A percentile compares a stretch with the other conserved stretches of the same genome.
Evolutionary conservation across 306 rosid species (phyloP).

Genomic region (Ormosia emarginata): DNA sequence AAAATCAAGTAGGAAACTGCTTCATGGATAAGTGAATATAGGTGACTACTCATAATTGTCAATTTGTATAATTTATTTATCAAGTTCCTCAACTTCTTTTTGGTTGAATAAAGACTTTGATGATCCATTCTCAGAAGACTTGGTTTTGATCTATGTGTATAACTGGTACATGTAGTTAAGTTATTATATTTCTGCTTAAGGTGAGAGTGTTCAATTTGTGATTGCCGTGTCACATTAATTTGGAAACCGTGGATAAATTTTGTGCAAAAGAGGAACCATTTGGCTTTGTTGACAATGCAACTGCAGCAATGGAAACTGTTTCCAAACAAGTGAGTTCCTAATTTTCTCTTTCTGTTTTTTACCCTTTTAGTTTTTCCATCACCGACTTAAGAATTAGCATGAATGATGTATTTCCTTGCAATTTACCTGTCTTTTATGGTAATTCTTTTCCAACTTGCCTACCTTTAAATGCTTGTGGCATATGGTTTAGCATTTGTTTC

Average conservation of each 20-base stretch:
- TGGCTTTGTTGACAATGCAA: too few relatives aligned
- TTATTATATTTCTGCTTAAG: too few relatives aligned
- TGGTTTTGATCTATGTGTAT: neutral
- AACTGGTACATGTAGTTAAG: neutral
- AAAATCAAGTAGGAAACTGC: neutral
- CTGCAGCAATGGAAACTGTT: neutral
- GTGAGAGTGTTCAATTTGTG: neutral
- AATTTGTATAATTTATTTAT: neutral
- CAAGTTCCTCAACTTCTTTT: neutral
- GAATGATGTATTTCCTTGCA: neutral
- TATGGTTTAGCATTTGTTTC: neutral
- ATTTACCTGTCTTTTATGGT: neutral
- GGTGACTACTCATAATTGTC: neutral
- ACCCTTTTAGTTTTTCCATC: neutral
- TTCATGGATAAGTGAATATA: neutral
- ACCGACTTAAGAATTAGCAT: neutral
- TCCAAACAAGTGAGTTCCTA: neutral
- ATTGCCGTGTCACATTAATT: neutral
- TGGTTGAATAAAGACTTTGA: neutral
- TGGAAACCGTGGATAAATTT: neutral
- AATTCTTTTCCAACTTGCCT: neutral
- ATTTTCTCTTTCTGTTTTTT: neutral
- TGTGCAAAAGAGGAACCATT: neutral
- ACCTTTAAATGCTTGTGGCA: neutral
- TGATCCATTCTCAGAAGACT: neutral